Conservation (phyloP, 768 basidiomycete species). For the Crassisporium funariophilum region DNA sequence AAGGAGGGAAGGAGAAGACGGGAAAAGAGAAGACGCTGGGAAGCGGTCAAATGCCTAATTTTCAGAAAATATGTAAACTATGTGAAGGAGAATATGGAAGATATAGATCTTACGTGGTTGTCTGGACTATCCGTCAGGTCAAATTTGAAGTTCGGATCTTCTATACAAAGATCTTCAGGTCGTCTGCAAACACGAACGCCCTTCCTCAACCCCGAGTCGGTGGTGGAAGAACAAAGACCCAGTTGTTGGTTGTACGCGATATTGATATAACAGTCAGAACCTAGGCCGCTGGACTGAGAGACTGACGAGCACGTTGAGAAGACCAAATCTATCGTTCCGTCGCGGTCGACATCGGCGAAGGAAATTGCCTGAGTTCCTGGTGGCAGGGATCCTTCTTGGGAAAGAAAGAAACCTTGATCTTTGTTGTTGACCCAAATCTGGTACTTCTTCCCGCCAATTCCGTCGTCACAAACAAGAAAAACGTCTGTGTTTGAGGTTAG, state of each 20-base stretch:
- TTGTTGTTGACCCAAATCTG: constrained; percentile 96
- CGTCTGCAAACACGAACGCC: constrained; percentile 65
- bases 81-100: not conserved
- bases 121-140: constrained; percentile 53
- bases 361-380: constrained; percentile 74
- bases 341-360: constrained; percentile 94
- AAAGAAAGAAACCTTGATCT: constrained; percentile 68
- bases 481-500: constrained; percentile 55
- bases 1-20: constrained; percentile 57
- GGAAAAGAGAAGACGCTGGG: constrained; percentile 62
- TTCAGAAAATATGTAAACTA: constrained; percentile 1
- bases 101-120: constrained; percentile 49
- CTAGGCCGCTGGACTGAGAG: constrained; percentile 69
- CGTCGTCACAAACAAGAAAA: constrained; percentile 83
- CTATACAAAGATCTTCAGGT: constrained; percentile 78
- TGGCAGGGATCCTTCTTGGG: constrained; percentile 70
- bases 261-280: constrained; percentile 79
- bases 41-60: constrained; percentile 66
- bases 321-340: constrained; percentile 95
- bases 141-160: constrained; percentile 81
- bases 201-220: constrained; percentile 49
- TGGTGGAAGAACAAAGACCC: constrained; percentile 68
- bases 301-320: constrained; percentile 81
- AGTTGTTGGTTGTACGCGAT: constrained; percentile 94
- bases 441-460: constrained; percentile 59